These are phyloP conservation scores for Aspergillus aculeatinus DNA, from an alignment of 2,329 filamentous ascomycete genomes.

Conservation along the genomic window DNA sequence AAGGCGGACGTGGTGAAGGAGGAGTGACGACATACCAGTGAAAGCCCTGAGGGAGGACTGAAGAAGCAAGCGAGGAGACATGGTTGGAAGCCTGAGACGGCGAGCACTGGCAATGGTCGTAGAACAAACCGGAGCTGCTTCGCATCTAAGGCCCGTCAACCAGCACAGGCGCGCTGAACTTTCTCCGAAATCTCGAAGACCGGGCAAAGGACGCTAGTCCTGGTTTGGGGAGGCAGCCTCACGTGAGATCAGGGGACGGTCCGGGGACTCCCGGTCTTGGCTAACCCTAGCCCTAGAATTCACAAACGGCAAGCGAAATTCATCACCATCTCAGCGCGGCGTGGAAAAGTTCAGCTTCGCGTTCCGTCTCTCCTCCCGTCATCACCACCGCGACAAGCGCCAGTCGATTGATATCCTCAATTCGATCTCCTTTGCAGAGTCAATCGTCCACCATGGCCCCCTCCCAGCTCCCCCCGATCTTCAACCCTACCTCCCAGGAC, in stretches of 20 bases:
- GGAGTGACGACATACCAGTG: constrained; percentile 54
- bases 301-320: constrained; percentile 43
- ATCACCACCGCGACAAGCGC: constrained; percentile 44
- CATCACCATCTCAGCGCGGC: constrained; percentile 26
- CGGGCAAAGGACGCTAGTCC: constrained; percentile 27
- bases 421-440: constrained; percentile 38
- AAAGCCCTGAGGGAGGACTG: constrained; percentile 61
- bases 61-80: constrained; percentile 67
- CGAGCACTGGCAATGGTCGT: not conserved
- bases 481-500: constrained; percentile 97
- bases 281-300: constrained; percentile 40
- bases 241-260: constrained; percentile 22
- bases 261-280: constrained; percentile 9
- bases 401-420: constrained; percentile 47
- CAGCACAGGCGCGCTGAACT: constrained; percentile 8
- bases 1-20: constrained; percentile 4
- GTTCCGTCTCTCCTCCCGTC: constrained; percentile 32
- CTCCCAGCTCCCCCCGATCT: constrained; percentile 86
- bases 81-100: constrained; percentile 41
- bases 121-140: constrained; percentile 1
- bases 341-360: constrained; percentile 29
- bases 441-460: constrained; percentile 83
- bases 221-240: not conserved
- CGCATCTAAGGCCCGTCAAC: constrained; percentile 1
- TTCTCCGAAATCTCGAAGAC: constrained; percentile 34